Base-by-base conservation (phyloP, 768 basidiomycete species). In the Lactifluus subvellereus region DNA sequence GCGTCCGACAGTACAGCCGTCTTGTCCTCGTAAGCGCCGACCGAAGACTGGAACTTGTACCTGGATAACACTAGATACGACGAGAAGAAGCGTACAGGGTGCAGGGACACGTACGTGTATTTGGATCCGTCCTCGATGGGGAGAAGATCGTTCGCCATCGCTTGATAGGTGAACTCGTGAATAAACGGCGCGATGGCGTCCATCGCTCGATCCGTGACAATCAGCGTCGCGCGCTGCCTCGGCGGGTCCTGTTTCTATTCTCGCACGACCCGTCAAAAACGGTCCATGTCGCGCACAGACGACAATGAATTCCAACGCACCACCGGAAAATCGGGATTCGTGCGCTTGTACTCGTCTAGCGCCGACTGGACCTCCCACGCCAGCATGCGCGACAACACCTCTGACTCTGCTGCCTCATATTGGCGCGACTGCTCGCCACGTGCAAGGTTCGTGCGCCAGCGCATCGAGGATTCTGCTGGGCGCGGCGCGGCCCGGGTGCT, bases 131-230 rank as follows among this genome's bases (percentile, higher is more conserved):
- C 85, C 60, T 93, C 83, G 56, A 99, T 91, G 18, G 87, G 88
- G 6, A 99, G 80, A 20, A 99, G 75, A 73, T 99, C 97, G 69
- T 94, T 94, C 54, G 89, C 89, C 97, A 99, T 99, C 0, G 97
- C 96, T 74, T 98, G 97, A 74, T 98, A 99, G 22, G 96, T 98
- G 72, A 99, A 99, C 71, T 98, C 97, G 72, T 99, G 97, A 40
- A 97, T 72, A 64, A 98, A 83, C 1, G 97, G 97, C 2, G 93
- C 88, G 30, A 89, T 71, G 69, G 87, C 86, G 74, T 99, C 97
- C 88, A 99, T 93, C 4, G 94, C 83, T n/a, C 97, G 86, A 74
- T 99, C 97, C 5, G 94, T 95, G 63, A 99, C 88, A 70, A 98
- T 81, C 43, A 98, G 77, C 16, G 92, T 89, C 4, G 83, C 86